Evolutionary conservation across 768 basidiomycete species (phyloP).

Genomic region (Podaxis pistillaris): DNA sequence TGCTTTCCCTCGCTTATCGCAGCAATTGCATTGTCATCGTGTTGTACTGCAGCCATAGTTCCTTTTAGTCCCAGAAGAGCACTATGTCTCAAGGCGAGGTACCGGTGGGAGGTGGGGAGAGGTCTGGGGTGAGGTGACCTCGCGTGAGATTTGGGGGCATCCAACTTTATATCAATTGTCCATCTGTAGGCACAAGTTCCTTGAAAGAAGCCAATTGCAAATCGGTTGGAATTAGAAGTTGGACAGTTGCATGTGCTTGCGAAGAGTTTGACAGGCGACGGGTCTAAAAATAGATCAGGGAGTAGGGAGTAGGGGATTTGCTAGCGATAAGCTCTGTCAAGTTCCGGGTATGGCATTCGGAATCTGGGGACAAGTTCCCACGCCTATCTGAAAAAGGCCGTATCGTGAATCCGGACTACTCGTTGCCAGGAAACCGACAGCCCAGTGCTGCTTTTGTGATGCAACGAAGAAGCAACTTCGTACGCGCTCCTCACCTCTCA

Average conservation of each 20-base stretch:
- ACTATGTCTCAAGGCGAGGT: background rate
- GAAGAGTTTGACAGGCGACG: background rate
- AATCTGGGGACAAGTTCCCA: background rate
- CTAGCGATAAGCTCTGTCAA: constrained; percentile 13
- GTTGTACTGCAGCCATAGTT: constrained; percentile 7
- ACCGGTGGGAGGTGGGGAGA: background rate
- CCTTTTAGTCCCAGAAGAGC: background rate
- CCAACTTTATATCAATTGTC: background rate
- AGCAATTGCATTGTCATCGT: constrained; percentile 12
- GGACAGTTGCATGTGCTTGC: constrained; percentile 5
- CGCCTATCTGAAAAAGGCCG: background rate
- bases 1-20: constrained; percentile 20
- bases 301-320: background rate
- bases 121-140: background rate
- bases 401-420: background rate
- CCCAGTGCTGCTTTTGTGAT: background rate
- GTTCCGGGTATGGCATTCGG: background rate
- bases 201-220: background rate
- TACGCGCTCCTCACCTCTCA: background rate
- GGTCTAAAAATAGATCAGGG: constrained; percentile 6
- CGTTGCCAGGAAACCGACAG: background rate
- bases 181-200: background rate
- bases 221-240: background rate
- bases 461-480: background rate
- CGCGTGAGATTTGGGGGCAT: background rate